These are phyloP conservation scores for Tricholoma hemisulphureum DNA, from an alignment of 768 basidiomycete genomes.

Conservation along the genomic window DNA sequence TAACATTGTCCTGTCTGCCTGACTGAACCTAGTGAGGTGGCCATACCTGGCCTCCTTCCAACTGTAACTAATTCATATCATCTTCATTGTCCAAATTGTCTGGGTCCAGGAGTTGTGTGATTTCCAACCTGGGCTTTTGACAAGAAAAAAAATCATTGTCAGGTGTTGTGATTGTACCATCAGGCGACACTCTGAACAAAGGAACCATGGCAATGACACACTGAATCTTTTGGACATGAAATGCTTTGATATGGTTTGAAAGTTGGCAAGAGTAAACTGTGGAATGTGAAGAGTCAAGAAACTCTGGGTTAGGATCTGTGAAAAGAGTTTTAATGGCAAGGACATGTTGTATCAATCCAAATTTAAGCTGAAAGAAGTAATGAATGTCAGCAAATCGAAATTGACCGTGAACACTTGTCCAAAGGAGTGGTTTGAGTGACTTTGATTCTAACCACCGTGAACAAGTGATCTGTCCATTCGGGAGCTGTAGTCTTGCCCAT, in stretches of 20 bases:
- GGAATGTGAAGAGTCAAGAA: neutral
- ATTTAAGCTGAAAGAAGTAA: slow-evolving; percentile 3
- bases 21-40: too few relatives aligned
- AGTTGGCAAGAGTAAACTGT: neutral
- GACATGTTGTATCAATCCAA: neutral
- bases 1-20: too few relatives aligned
- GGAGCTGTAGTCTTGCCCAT: slow-evolving; percentile 36
- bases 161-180: neutral
- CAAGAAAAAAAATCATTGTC: neutral
- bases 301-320: neutral
- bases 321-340: slow-evolving; percentile 7
- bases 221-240: neutral
- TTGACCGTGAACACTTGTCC: slow-evolving; percentile 14
- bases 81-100: neutral
- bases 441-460: slow-evolving; percentile 32
- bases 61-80: too few relatives aligned
- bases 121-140: neutral
- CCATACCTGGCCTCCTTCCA: too few relatives aligned
- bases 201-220: neutral
- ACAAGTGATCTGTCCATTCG: slow-evolving; percentile 37
- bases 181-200: neutral
- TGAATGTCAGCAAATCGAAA: slow-evolving; percentile 5
- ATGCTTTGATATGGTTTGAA: neutral
- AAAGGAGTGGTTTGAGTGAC: slow-evolving; percentile 10
- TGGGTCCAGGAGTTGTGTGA: neutral